Conservation (phyloP, 495 filamentous ascomycete genomes). For the Daldinia bambusicola region DNA sequence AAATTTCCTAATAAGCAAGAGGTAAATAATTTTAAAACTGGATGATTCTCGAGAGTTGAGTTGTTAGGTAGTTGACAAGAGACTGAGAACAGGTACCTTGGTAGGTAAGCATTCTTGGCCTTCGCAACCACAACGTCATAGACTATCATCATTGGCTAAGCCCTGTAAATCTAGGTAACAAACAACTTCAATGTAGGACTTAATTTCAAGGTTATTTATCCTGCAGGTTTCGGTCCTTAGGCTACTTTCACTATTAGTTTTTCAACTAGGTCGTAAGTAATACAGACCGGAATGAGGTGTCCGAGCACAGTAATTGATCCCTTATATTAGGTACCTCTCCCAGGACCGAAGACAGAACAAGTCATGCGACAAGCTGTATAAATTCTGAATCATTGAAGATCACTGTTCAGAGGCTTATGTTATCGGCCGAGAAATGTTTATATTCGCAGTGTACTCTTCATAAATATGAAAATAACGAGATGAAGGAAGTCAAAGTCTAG, state of each 20-base stretch:
- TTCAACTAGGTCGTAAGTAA: no score
- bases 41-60: background rate
- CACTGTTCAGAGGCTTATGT: background rate
- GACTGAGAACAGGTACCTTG: background rate
- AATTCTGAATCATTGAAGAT: background rate
- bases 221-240: background rate
- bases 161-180: background rate
- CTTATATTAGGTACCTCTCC: no score
- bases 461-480: background rate
- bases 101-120: background rate
- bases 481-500: background rate
- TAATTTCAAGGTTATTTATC: background rate
- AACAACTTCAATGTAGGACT: background rate
- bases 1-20: background rate
- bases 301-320: no score
- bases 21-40: background rate
- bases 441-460: background rate
- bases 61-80: background rate
- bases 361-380: background rate
- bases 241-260: no score
- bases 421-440: slow-evolving; percentile 8
- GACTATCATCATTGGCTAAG: slow-evolving; percentile 3
- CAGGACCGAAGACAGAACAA: background rate
- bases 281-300: background rate
- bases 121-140: slow-evolving; percentile 22